Conservation (phyloP, 106 monocot genomes). For the Agapanthus africanus region DNA sequence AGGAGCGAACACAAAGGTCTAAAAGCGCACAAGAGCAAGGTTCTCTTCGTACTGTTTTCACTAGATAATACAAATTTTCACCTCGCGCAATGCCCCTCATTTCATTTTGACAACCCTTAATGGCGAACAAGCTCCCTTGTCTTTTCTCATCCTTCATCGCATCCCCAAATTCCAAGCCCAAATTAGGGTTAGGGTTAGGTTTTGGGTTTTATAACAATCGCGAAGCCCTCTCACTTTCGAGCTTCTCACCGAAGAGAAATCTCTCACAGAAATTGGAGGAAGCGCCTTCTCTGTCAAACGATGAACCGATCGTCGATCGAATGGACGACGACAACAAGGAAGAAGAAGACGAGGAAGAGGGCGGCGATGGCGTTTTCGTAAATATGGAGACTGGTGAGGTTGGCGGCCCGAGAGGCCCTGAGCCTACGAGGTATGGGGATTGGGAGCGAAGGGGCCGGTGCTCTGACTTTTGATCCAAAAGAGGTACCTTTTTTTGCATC, state of each 20-base stretch:
- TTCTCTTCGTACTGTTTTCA: no score
- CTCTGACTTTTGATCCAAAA: constrained; percentile 61
- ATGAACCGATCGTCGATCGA: background rate
- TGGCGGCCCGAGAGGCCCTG: constrained; percentile 74
- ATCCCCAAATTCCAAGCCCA: background rate
- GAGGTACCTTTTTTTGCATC: background rate
- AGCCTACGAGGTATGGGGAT: constrained; percentile 82
- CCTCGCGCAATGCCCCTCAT: no score
- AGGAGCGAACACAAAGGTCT: no score
- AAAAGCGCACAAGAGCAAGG: no score
- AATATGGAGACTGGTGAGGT: constrained; percentile 70
- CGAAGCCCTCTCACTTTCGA: background rate
- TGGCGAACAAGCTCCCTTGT: constrained; percentile 20
- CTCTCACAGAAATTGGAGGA: background rate
- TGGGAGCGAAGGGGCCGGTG: constrained; percentile 80
- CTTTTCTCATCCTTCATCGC: background rate
- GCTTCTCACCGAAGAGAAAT: background rate
- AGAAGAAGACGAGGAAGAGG: constrained; percentile 21
- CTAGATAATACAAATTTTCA: no score
- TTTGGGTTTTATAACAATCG: background rate
- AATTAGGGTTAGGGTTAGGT: constrained; percentile 15
- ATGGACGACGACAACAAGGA: background rate
- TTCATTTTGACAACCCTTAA: no score
- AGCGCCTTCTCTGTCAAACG: background rate
- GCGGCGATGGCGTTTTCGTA: constrained; percentile 28